Evolutionary conservation across 495 filamentous ascomycete genomes (phyloP), one percentile per base, ranked within the genome.

Genomic region (Aspergillus asperescens): DNA sequence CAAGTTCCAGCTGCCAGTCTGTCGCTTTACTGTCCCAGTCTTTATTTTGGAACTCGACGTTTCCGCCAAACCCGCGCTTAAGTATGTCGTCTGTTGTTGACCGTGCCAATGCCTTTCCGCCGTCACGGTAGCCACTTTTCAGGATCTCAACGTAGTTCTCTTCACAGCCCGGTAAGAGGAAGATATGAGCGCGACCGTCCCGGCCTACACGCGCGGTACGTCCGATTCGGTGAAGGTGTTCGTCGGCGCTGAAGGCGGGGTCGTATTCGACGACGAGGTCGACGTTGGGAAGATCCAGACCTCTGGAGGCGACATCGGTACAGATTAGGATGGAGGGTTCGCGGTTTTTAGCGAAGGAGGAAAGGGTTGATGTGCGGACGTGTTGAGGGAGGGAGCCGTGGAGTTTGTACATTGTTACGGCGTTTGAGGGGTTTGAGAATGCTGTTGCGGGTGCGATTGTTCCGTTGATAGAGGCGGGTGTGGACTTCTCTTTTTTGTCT

Each of bases 211-310:
- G 86, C 7, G 93, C 93, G 15, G 93, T 98, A 62, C 93, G 88
- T 35, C 93, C 93, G 54, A 97, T 87, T 38, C 93, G 86, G 62
- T 98, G 93, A 3, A 95, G 74, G 65, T 98, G 93, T 57, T 98
- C 93, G 45, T 90, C 84, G 3, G 85, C 79, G 59, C 84, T 87
- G 71, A 96, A 96, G 4, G 93, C 85, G 0, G 93, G 90, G 62
- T 96, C 93, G 65, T 93, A 96, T 64, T 98, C 92, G 51, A 97
- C 79, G 25, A 96, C 87, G 15, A 95, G 77, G 60, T 98, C 93
- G 32, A 97, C 86, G 38, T 95, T 91, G 1, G 92, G 90, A 3
- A 98, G 76, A 70, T 98, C 93, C 25, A 97, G 81, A 62, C 93
- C 93, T 48, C 93, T 88, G 16, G 93, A 91, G 16, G 92, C 88